Evolutionary conservation across 345 rosid genomes (phyloP), one percentile per base, ranked within the genome.

Genomic region (Syzygium jambos): DNA sequence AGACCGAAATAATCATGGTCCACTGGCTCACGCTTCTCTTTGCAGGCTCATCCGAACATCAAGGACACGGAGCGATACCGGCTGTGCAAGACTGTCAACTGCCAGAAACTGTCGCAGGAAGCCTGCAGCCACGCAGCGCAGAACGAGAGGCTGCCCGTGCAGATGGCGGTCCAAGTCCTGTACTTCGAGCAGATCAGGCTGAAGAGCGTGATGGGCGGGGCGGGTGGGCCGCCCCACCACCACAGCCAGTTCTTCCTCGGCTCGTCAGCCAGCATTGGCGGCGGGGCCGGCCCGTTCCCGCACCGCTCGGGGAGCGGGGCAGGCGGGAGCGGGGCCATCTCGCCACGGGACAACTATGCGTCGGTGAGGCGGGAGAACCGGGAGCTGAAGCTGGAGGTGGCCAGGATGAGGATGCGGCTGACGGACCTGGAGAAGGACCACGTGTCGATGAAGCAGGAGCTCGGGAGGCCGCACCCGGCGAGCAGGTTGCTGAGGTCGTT

Each of bases 101-200:
- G 96, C 85, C 99, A 98, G 89, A 98, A 96, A 90, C 93, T 98
- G 85, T 95, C 99, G 23, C 98, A 95, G 87, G 99, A 96, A 91
- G 99, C 99, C 41, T 96, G 99, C 91, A 95, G 97, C 91, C 99
- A 96, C 56, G 99, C 99, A 1, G 99, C 99, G 3, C 99, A 98
- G 85, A 96, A 98, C 85, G 99, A 98, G 89, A 93, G 99, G 88
- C 86, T 98, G 41, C 99, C 99, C 0, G 96, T 98, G 46, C 99
- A 96, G 89, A 95, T 94, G 96, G 97, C 99, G 9, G 98, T 98
- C 57, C 99, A 98, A 88, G 99, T 96, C 55, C 91, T 98, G 51
- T 95, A 96, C 91, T 96, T 95, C 23, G 98, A 98, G 93, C 99
- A 98, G 87, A 94, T 95, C 89, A 93, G 98, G 91, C 95, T 98